These are phyloP conservation scores for Oryza glumipatula DNA, from an alignment of 176 grass and related monocot species.

Conservation along the genomic window DNA sequence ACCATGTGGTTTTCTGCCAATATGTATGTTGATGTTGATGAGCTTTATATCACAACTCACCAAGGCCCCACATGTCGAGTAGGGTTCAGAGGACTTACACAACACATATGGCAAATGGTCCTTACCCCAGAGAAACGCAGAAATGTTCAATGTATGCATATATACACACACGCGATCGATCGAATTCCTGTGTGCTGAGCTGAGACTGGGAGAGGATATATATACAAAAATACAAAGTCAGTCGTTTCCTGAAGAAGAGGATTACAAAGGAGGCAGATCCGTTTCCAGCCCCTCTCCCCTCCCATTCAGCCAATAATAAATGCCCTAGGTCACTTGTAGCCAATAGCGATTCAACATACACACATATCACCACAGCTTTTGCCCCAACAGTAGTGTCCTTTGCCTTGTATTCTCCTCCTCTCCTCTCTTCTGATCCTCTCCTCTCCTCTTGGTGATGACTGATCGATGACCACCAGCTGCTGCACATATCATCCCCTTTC, in stretches of 20 bases:
- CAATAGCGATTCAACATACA: conserved; percentile 40
- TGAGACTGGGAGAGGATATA: neutral
- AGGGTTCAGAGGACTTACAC: conserved; percentile 22
- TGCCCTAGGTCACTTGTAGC: conserved; percentile 48
- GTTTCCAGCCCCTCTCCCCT: neutral
- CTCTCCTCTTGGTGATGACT: neutral
- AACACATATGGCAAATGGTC: conserved; percentile 3
- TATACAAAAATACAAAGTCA: conserved; percentile 45
- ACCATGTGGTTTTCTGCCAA: neutral
- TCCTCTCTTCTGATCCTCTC: neutral
- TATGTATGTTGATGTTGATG: neutral
- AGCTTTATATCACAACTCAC: conserved; percentile 33
- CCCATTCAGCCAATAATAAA: conserved; percentile 55
- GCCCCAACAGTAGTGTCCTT: conserved; percentile 32
- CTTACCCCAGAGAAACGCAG: neutral
- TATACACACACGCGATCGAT: neutral
- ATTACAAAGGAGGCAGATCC: conserved; percentile 31
- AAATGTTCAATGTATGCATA: conserved; percentile 34
- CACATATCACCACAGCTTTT: conserved; percentile 24
- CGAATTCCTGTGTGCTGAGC: conserved; percentile 12
- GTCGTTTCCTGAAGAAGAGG: conserved; percentile 57
- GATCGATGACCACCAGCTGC: neutral
- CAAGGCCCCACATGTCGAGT: conserved; percentile 33
- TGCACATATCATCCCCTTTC: no score
- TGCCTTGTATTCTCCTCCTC: conserved; percentile 37